Conservation (phyloP, 2,329 filamentous ascomycete genomes). For the Colletotrichum sp. region DNA sequence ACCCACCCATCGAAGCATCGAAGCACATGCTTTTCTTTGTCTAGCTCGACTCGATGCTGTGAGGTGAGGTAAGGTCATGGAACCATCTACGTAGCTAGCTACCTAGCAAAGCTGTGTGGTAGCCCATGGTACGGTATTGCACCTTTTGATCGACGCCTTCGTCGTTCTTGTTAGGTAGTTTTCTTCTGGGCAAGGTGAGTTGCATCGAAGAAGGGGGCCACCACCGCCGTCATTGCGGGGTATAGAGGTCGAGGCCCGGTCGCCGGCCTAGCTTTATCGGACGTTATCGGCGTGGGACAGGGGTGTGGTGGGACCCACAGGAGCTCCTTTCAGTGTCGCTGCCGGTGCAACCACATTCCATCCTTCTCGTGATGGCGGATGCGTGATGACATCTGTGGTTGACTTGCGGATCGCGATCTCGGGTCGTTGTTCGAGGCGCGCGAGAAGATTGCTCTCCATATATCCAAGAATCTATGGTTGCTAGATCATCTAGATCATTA, state of each 20-base stretch:
- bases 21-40: background rate
- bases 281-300: background rate
- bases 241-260: background rate
- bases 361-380: background rate
- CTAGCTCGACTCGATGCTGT: background rate
- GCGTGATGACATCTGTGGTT: background rate
- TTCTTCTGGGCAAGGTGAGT: background rate
- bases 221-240: conserved; percentile 20
- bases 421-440: no score
- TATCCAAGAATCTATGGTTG: background rate
- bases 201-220: background rate
- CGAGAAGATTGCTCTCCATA: no score
- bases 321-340: background rate
- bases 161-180: background rate
- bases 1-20: background rate
- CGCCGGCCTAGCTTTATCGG: conserved; percentile 3
- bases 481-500: background rate
- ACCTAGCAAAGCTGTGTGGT: no score
- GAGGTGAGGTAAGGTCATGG: background rate
- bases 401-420: background rate
- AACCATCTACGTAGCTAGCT: background rate
- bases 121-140: no score
- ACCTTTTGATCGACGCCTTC: background rate
- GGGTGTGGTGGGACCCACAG: background rate
- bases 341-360: background rate